Base-by-base conservation (phyloP, 441 rosid genomes). In the Codiaeum variegatum region DNA sequence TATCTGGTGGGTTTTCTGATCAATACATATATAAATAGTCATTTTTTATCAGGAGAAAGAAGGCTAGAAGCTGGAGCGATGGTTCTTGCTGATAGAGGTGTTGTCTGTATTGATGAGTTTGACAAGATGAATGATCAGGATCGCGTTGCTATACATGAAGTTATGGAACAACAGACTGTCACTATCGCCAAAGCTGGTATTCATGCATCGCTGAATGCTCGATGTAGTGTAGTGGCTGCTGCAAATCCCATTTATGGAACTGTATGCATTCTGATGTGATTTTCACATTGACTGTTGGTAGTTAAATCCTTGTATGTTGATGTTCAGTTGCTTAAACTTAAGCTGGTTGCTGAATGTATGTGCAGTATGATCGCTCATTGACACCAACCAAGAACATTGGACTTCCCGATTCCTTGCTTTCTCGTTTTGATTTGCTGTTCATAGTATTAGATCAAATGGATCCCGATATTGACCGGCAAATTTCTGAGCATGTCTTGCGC, bases 391-490 rank as follows among this genome's bases (percentile, higher is more conserved):
- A 95, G 84, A 95, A 95, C 82, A 95, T 95, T 81, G 99, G 99
- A 75, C 99, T 95, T 79, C 98, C 98, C 73, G 99, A 95, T 84
- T 95, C 99, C 15, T 80, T 95, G 85, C 98, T 95, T 64, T 95
- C 99, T 78, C 99, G 99, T 76, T 95, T 95, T 85, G 99, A 95
- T 85, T 78, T 95, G 59, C 85, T 95, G 34, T 95, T 95, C 77
- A 95, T 95, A 73, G 99, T 95, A 61, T 70, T 93, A 90, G 98
- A 95, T 82, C 99, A 95, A 90, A 95, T 95, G 99, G 99, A 95
- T 81, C 86, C 98, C 66, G 91, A 92, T 78, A 90, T 93, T 70
- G 99, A 95, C 82, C 90, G 87, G 38, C 85, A 73, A 61, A 91
- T 95, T 66, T 95, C 99, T 4, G 95, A 91, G 77, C 99, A 95